Evolutionary conservation across 176 grass and related monocot genomes (phyloP), one percentile per base, ranked within the genome.

Genomic region (Elymus sibiricus): DNA sequence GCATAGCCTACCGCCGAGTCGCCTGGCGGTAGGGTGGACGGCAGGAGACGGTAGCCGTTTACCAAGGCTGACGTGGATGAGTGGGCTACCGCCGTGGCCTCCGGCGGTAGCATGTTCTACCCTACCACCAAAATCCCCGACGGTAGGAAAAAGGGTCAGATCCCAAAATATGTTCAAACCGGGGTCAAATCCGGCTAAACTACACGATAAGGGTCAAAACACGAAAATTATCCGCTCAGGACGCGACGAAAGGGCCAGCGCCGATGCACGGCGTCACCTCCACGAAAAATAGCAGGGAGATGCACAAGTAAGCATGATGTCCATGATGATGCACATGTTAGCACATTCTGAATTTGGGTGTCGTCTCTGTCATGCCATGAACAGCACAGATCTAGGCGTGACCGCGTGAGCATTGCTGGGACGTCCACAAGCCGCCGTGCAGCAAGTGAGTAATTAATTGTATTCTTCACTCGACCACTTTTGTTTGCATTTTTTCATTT

Each of bases 351-450:
- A 64, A 29, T 70, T 16, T 2, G 9, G 9, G 68, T 70, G 4
- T 39, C 38, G 38, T 39, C 38, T 39, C 38, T n/a, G 10, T 32
- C 42, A 46, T 39, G 39, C 15, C 39, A 6, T 43, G 40, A 65
- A 65, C 39, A 81, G 79, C 6, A 81, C 38, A 11, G 28, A 66
- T 44, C 39, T 25, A 28, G 85, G 84, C 25, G 49, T n/a, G n/a
- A n/a, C n/a, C n/a, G n/a, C n/a, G n/a, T 0, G 40, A 32, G 4
- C 35, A 3, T 17, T 87, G 85, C 29, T 11, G 77, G 16, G 70
- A 76, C 38, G 63, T 72, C 44, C 78, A 81, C 56, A 32, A 49
- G 19, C 68, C 21, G 60, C 82, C 77, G 0, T 89, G 87, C 77
- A 89, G 78, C 68, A 68, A 53, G 22, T 81, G 29, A 43, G 14